Base-by-base conservation (phyloP, 2,329 filamentous ascomycete genomes). In the Fusarium robinianum region DNA sequence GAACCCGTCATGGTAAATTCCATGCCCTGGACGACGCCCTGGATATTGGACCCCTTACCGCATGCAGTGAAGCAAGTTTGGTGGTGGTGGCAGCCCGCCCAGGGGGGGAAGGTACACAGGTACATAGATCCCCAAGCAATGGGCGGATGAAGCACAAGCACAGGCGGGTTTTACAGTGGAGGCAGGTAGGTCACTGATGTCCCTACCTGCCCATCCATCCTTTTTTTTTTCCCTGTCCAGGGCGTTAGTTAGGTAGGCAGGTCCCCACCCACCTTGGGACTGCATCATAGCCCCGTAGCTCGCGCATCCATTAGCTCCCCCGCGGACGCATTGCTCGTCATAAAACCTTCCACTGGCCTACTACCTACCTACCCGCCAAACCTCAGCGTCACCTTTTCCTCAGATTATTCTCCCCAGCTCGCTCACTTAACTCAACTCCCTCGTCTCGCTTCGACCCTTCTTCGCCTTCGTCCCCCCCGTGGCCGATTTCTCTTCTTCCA, bases 261-360 rank as follows among this genome's bases (percentile, higher is more conserved):
- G 15, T 14, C 10, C n/a, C 31, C 17, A 35, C 17, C 19, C 17
- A 18, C 17, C 31, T 30, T 29, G 33, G 33, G 37, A 44, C 56
- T 61, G 58, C 58, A 61, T 61, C 58, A 61, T 61, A 55, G 56
- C 58, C 58, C 58, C 58, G 52, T 60, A 41, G 56, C 51, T 57
- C 58, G 46, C 51, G 44, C 45, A 49, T 47, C 48, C 49, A 47
- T 54, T 61, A 61, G 56, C 56, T 61, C 56, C 52, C 52, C 9
- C 5, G 25, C 16, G 7, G n/a, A 14, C 47, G 46, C 39, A 46
- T 42, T 57, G 37, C 55, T 62, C 55, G 59, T 62, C 59, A 62
- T 62, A 62, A 62, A 62, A 62, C 59, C 59, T 55, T 61, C 46
- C 42, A 51, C n/a, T n/a, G 35, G 51, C 49, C 53, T 55, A 51